Evolutionary conservation across 108 stramenopile species (phyloP).

Genomic region (Asterionellopsis glacialis): DNA sequence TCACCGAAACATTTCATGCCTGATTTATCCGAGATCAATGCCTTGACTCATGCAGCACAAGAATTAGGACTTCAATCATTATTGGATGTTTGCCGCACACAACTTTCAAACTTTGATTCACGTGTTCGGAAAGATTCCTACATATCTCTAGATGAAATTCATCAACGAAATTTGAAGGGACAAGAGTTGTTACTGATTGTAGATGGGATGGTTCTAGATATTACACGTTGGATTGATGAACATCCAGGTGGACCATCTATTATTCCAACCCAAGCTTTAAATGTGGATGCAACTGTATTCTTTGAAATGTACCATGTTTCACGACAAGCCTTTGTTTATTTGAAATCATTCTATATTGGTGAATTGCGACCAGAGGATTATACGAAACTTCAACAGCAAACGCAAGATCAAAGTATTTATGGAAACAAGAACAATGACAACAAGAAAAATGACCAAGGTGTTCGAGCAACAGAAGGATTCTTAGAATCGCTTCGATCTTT

Average conservation of each 20-base stretch:
- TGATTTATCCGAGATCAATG: conserved; percentile 6
- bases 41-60: conserved; percentile 6
- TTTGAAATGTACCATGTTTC: conserved; percentile 34
- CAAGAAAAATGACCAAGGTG: not conserved
- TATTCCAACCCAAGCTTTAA: conserved; percentile 28
- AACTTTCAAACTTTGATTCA: conserved; percentile 3
- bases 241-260: conserved; percentile 20
- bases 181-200: conserved; percentile 11
- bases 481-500: conserved; percentile 15
- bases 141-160: conserved; percentile 4
- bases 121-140: conserved; percentile 11
- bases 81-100: conserved; percentile 2
- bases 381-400: not conserved
- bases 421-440: no score
- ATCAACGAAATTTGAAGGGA: not conserved
- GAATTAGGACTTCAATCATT: conserved; percentile 7
- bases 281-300: conserved; percentile 18
- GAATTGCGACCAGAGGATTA: conserved; percentile 18
- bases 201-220: conserved; percentile 19
- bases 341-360: conserved; percentile 28
- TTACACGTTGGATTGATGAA: conserved; percentile 2
- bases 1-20: not conserved
- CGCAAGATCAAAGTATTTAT: no score
- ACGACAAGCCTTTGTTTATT: conserved; percentile 26
- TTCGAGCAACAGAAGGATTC: conserved; percentile 17